These are phyloP conservation scores for Pyracantha coccinea DNA, from an alignment of 331 rosid genomes.

Conservation along the genomic window DNA sequence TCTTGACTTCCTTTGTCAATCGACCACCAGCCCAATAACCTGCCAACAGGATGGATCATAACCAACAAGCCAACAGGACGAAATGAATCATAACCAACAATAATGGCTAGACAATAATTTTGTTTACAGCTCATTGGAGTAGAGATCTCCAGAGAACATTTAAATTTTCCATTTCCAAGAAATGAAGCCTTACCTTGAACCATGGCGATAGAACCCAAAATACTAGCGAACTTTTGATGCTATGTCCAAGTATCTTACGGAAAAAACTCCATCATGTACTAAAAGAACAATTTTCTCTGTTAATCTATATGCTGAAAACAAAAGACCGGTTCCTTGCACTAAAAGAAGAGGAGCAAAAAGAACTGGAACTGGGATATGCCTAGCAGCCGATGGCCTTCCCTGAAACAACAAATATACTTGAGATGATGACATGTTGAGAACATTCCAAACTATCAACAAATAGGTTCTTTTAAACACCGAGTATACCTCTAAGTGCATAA, in stretches of 20 bases:
- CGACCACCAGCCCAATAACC: constrained; percentile 95
- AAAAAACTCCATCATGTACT: constrained; percentile 36
- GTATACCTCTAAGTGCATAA: constrained; percentile 82
- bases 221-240: constrained; percentile 56
- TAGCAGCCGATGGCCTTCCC: constrained; percentile 66
- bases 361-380: constrained; percentile 31
- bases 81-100: constrained; percentile 1
- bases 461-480: neutral
- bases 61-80: no score
- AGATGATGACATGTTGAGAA: constrained; percentile 8
- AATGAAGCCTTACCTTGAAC: constrained; percentile 53
- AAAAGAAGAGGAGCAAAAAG: constrained; percentile 70
- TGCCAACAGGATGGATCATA: constrained; percentile 12
- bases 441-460: neutral
- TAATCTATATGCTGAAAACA: constrained; percentile 65
- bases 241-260: constrained; percentile 49
- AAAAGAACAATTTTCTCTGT: constrained; percentile 63
- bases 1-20: constrained; percentile 81
- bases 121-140: constrained; percentile 1
- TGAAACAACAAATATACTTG: constrained; percentile 20
- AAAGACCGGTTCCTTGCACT: constrained; percentile 85
- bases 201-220: constrained; percentile 75
- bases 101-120: neutral
- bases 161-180: neutral
- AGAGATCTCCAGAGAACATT: constrained; percentile 5